phyloP scores from a whole-genome alignment of 1,284 basidiomycete genomes.

The Cryptococcus neoformans region DNA sequence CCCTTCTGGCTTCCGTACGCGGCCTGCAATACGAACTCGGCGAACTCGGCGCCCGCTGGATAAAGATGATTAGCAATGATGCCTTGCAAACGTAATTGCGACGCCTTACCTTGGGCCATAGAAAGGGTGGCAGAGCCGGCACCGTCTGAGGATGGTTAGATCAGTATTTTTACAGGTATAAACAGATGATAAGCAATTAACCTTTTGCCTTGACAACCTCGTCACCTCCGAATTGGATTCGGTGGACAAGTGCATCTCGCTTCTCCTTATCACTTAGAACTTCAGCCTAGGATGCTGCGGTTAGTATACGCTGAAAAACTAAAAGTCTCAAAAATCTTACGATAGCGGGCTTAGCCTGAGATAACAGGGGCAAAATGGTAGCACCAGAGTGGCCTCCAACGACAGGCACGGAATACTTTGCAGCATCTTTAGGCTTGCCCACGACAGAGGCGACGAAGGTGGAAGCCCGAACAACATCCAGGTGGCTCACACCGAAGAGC shows the following conservation, averaged over 20 bases:
- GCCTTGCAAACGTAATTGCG: not conserved
- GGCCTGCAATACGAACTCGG: slow-evolving; percentile 75
- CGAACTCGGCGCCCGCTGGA: slow-evolving; percentile 78
- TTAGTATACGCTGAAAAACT: not conserved
- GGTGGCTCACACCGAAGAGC: slow-evolving; percentile 83
- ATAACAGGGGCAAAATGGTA: slow-evolving; percentile 94
- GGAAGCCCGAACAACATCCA: slow-evolving; percentile 93
- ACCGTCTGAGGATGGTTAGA: slow-evolving; percentile 77
- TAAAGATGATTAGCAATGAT: too few relatives aligned
- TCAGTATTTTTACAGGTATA: not conserved
- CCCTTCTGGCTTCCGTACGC: slow-evolving; percentile 78
- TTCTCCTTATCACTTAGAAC: slow-evolving; percentile 57
- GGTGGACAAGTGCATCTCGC: slow-evolving; percentile 65
- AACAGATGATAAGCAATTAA: slow-evolving; percentile 7
- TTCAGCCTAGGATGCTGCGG: slow-evolving; percentile 22
- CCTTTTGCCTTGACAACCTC: slow-evolving; percentile 57
- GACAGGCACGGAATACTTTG: slow-evolving; percentile 73
- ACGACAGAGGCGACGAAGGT: slow-evolving; percentile 81
- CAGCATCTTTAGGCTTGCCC: slow-evolving; percentile 60
- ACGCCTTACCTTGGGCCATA: slow-evolving; percentile 70
- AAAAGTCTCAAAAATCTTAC: slow-evolving; percentile 17
- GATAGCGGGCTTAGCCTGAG: slow-evolving; percentile 60
- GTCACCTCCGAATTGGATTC: slow-evolving; percentile 83
- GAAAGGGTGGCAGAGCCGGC: slow-evolving; percentile 85
- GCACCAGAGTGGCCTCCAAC: slow-evolving; percentile 95